Percentiles rank a stretch among this genome's conserved stretches.
phyloP scores from a whole-genome alignment of 352 stramenopile genomes.

The Phytophthora multivora region DNA sequence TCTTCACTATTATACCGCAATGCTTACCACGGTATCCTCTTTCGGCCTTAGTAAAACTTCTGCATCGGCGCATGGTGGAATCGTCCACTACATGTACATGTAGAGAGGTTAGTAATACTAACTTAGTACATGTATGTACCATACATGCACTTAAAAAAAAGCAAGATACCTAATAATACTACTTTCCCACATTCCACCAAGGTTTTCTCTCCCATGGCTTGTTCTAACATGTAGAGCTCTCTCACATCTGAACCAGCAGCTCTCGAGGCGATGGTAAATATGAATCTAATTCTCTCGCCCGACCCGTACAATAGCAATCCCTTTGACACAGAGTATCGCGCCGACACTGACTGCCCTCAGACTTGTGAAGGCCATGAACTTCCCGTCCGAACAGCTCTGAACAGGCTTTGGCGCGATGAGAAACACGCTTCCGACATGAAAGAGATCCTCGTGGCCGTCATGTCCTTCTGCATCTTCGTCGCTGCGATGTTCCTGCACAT shows the following conservation, averaged over 20 bases:
- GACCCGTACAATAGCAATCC: slow-evolving; percentile 3
- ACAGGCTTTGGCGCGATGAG: slow-evolving; percentile 45
- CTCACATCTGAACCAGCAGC: background rate
- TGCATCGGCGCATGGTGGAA: too few species aligned
- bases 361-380: slow-evolving; percentile 7
- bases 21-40: too few species aligned
- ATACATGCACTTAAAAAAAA: too few species aligned
- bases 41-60: too few species aligned
- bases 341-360: background rate
- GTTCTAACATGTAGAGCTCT: background rate
- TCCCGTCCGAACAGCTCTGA: slow-evolving; percentile 27
- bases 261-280: background rate
- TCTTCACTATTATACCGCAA: too few species aligned
- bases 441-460: slow-evolving; percentile 36
- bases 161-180: too few species aligned
- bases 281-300: slow-evolving; percentile 16
- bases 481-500: slow-evolving; percentile 51
- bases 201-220: slow-evolving; percentile 2
- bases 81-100: too few species aligned
- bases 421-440: slow-evolving; percentile 39
- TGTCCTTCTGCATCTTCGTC: slow-evolving; percentile 49
- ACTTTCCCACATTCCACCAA: too few species aligned
- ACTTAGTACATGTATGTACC: too few species aligned
- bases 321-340: slow-evolving; percentile 13
- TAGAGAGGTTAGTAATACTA: too few species aligned